A percentile compares a stretch with the other conserved stretches of the same genome.
These are phyloP conservation scores for Cylindrotheca closterium DNA, from an alignment of 108 stramenopile genomes.

Conservation along the genomic window DNA sequence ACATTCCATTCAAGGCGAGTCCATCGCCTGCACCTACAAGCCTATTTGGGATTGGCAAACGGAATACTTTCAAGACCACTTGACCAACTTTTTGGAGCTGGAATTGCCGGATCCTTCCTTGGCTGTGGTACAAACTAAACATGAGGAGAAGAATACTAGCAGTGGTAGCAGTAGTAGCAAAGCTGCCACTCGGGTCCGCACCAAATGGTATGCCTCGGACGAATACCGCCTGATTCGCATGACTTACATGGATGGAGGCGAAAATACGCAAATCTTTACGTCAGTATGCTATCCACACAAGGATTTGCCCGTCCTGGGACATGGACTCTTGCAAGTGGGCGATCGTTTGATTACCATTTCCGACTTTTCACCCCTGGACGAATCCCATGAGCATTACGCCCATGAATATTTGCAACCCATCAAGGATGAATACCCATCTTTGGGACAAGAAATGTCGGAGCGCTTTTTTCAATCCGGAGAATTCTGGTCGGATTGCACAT, in stretches of 20 bases:
- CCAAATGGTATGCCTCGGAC: constrained; percentile 42
- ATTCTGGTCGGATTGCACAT: constrained; percentile 87
- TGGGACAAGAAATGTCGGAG: constrained; percentile 77
- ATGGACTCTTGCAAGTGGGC: constrained; percentile 70
- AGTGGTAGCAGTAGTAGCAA: too few species aligned
- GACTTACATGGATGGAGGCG: constrained; percentile 63
- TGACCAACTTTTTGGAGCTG: constrained; percentile 57
- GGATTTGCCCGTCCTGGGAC: constrained; percentile 83
- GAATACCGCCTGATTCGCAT: constrained; percentile 48
- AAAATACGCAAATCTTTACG: constrained; percentile 60
- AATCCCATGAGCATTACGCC: constrained; percentile 46
- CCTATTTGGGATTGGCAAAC: constrained; percentile 82
- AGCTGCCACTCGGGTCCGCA: constrained; percentile 59
- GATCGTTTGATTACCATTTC: constrained; percentile 78
- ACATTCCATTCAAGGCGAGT: background rate
- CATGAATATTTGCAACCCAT: constrained; percentile 65
- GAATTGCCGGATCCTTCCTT: constrained; percentile 22
- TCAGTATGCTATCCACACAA: constrained; percentile 40
- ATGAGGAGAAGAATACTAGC: too few species aligned
- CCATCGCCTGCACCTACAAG: constrained; percentile 52
- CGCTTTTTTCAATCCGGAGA: constrained; percentile 87
- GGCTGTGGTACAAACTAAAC: constrained; percentile 23
- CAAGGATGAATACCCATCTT: constrained; percentile 66
- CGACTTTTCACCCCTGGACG: constrained; percentile 83
- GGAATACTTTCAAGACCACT: constrained; percentile 47